Evolutionary conservation across 164 flowering plant species (phyloP), one percentile per base, ranked within the genome.

Genomic region (Nymphaea colorata): DNA sequence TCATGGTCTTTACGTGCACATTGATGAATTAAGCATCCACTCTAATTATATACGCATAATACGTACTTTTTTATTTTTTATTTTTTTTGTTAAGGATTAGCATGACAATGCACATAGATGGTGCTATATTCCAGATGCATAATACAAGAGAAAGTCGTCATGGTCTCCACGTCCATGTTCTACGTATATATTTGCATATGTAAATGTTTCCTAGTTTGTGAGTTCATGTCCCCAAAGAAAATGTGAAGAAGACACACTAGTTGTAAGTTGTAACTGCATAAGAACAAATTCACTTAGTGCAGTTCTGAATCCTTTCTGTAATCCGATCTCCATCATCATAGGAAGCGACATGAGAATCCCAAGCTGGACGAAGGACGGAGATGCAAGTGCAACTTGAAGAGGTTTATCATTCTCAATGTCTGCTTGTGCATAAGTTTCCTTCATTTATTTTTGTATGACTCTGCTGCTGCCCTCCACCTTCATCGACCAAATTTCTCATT

Each of bases 281-380:
- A 92, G 76, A 66, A 95, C 70, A 70, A 95, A 92, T 42, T 95
- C 98, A 81, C 93, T 87, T 16, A 95, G 61, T 61, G 99, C 99
- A 11, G 88, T 85, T 17, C 98, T 80, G 75, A 95, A 92, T 51
- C 99, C 98, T 70, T 78, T 85, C 73, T 94, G 97, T 64, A 94
- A 69, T 4, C 97, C 97, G 74, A 91, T 91, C 74, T 94, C 99
- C 99, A 95, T 89, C 79, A 95, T 72, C 99, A 92, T 92, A 72
- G 97, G 99, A 65, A 95, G 76, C 14, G 97, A 86, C 99, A 90
- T 92, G 69, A 95, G 74, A 72, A 85, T 78, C 15, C 98, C 98
- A 73, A 92, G 85, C 68, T 95, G 98, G 71, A 94, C 97, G 78
- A 90, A 80, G 12, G 98, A 95, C 68, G 92, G 99, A 67, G 97